Conservation (phyloP, 2,329 filamentous ascomycete species). For the Cladobotryum protrusum region DNA sequence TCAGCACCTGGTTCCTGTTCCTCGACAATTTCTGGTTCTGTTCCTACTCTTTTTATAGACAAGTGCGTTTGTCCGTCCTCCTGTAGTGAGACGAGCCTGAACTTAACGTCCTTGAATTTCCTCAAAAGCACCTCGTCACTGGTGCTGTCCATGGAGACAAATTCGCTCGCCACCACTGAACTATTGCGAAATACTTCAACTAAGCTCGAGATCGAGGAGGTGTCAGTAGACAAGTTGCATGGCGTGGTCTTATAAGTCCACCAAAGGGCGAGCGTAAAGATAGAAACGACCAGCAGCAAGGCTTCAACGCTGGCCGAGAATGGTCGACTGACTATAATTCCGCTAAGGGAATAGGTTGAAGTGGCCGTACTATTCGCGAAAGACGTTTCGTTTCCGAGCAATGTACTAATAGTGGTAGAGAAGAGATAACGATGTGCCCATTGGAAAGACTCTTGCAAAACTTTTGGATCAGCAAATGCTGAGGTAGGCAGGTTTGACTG, state of each 20-base stretch:
- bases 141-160: constrained; percentile 11
- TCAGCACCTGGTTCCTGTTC: background rate
- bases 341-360: constrained; percentile 16
- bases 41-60: too few species aligned
- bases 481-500: background rate
- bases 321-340: constrained; percentile 27
- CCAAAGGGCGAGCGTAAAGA: constrained; percentile 13
- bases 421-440: constrained; percentile 27
- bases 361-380: constrained; percentile 5
- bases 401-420: constrained; percentile 16
- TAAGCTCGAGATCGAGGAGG: constrained; percentile 19
- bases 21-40: too few species aligned
- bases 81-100: constrained; percentile 11
- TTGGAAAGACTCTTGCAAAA: constrained; percentile 15
- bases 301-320: constrained; percentile 26
- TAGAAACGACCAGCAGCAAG: constrained; percentile 17
- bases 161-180: background rate
- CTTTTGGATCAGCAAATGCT: constrained; percentile 8
- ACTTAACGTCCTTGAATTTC: constrained; percentile 10
- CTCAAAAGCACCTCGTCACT: constrained; percentile 11
- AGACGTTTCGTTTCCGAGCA: constrained; percentile 16
- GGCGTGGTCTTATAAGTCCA: constrained; percentile 9
- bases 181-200: constrained; percentile 17
- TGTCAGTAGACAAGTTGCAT: constrained; percentile 19
- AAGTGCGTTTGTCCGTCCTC: too few species aligned